A percentile compares a stretch with the other conserved stretches of the same genome.
phyloP scores from a whole-genome alignment of 139 green algal species.

The Pseudopediastrum boryanum region DNA sequence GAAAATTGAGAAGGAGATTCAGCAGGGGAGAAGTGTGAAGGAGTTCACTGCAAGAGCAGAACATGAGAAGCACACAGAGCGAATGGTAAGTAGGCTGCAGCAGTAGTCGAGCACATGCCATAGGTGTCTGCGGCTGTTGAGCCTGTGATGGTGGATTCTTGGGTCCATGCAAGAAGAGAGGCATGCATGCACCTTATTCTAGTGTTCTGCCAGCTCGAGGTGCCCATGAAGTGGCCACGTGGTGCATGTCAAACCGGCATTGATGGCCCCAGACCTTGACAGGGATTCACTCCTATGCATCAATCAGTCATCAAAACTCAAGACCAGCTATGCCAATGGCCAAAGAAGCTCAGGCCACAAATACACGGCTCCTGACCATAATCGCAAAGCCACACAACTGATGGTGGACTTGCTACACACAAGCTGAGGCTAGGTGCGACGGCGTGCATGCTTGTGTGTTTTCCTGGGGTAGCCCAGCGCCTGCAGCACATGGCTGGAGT shows the following conservation, averaged over 20 bases:
- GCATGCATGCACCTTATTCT: neutral
- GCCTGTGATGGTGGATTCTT: neutral
- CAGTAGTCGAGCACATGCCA: too few species aligned
- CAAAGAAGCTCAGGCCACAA: too few species aligned
- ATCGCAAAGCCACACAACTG: too few species aligned
- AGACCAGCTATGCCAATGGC: neutral
- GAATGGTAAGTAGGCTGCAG: conserved; percentile 61
- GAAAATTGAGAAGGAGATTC: conserved; percentile 92
- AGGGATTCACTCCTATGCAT: neutral
- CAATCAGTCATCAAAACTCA: too few species aligned
- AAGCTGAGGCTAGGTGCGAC: too few species aligned
- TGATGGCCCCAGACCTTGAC: neutral
- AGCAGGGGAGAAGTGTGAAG: conserved; percentile 52
- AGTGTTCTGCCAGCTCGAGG: too few species aligned
- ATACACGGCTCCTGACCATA: too few species aligned
- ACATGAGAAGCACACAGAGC: conserved; percentile 78
- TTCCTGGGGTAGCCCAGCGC: too few species aligned
- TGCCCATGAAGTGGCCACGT: too few species aligned
- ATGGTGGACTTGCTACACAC: too few species aligned
- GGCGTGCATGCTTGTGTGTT: too few species aligned
- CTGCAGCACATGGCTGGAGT: too few species aligned
- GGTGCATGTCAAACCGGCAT: neutral
- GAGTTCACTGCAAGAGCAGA: conserved; percentile 49
- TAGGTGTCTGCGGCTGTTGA: neutral
- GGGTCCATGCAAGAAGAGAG: neutral